phyloP scores from a whole-genome alignment of 495 filamentous ascomycete genomes.

The Thozetella sp. region DNA sequence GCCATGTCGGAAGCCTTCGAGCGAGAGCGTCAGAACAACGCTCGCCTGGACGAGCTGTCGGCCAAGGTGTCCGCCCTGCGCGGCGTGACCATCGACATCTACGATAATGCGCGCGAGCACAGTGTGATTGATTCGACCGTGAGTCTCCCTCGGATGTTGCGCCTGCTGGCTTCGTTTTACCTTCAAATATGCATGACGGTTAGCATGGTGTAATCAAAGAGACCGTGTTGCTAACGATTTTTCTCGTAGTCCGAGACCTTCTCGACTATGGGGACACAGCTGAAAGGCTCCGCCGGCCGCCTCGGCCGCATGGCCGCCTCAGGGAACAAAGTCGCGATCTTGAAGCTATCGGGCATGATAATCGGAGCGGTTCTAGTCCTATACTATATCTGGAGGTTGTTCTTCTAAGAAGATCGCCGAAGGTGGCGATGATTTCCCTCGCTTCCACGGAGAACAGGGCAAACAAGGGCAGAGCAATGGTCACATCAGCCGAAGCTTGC shows the following conservation, averaged over 20 bases:
- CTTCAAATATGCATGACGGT: background rate
- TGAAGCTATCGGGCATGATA: slow-evolving; percentile 87
- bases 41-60: slow-evolving; percentile 87
- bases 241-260: slow-evolving; percentile 53
- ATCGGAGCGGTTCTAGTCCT: slow-evolving; percentile 72
- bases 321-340: slow-evolving; percentile 86
- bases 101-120: slow-evolving; percentile 89
- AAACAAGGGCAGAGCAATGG: background rate
- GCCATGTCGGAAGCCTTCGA: slow-evolving; percentile 93
- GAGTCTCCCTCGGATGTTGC: slow-evolving; percentile 27
- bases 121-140: slow-evolving; percentile 85
- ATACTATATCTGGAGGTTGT: slow-evolving; percentile 70
- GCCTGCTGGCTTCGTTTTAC: background rate
- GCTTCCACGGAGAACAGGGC: no score
- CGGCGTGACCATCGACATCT: slow-evolving; percentile 97
- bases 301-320: slow-evolving; percentile 88
- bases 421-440: no score
- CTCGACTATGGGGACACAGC: slow-evolving; percentile 57
- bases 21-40: slow-evolving; percentile 94
- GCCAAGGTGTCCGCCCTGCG: slow-evolving; percentile 89
- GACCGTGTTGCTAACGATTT: slow-evolving; percentile 1
- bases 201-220: no score
- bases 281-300: slow-evolving; percentile 86
- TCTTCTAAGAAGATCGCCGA: slow-evolving; percentile 49
- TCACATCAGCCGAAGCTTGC: no score